These are phyloP conservation scores for Exophiala mesophila DNA, from an alignment of 2,329 filamentous ascomycete genomes.

Conservation along the genomic window DNA sequence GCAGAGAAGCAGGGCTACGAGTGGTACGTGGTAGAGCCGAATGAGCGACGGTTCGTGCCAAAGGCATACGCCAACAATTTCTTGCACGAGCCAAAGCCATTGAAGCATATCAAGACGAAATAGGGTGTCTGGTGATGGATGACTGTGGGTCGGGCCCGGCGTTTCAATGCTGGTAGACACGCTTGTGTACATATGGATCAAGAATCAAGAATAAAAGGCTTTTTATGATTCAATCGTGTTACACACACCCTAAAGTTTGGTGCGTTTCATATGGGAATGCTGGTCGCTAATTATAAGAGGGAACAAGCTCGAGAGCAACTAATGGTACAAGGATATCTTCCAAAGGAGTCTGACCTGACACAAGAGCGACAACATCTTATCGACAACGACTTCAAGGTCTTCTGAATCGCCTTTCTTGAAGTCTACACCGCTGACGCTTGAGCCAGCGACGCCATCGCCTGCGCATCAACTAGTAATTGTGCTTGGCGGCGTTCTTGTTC, in stretches of 20 bases:
- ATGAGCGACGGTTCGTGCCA: conserved; percentile 74
- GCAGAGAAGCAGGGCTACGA: conserved; percentile 99
- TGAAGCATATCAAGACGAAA: conserved; percentile 82
- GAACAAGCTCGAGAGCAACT: not conserved
- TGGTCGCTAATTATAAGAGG: not conserved
- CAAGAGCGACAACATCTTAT: too few species aligned
- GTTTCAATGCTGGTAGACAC: too few species aligned
- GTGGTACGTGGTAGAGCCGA: conserved; percentile 97
- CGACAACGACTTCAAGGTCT: not conserved
- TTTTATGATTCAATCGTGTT: too few species aligned
- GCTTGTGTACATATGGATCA: too few species aligned
- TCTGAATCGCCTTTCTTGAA: not conserved
- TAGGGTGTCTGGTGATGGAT: conserved; percentile 39
- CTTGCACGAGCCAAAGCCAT: conserved; percentile 60
- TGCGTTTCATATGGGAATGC: too few species aligned
- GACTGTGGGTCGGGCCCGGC: too few species aligned
- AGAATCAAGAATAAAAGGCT: too few species aligned
- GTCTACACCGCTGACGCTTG: not conserved
- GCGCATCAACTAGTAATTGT: conserved; percentile 16
- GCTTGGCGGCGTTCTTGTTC: conserved; percentile 20
- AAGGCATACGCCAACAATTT: conserved; percentile 99
- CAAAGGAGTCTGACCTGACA: too few species aligned
- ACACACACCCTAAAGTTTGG: too few species aligned
- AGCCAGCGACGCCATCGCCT: not conserved
- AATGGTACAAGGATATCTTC: not conserved